Conservation (phyloP, 2,329 filamentous ascomycete species). For the Fusarium sp. region DNA sequence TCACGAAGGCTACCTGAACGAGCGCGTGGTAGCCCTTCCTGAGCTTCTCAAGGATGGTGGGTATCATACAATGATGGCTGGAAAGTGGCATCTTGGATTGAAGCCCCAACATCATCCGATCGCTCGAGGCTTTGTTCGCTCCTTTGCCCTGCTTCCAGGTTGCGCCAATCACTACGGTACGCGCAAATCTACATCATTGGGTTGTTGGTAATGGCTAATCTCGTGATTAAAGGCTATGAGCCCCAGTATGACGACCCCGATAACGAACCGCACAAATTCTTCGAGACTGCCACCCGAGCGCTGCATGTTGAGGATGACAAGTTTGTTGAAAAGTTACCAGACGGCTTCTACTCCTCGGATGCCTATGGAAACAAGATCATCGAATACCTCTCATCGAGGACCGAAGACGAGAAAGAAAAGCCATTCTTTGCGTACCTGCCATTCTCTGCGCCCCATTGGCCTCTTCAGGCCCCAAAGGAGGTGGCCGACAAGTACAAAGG, state of each 20-base stretch:
- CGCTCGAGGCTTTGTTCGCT: neutral
- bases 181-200: neutral
- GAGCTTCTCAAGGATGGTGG: neutral
- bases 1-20: slow-evolving; percentile 72
- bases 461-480: slow-evolving; percentile 66
- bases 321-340: slow-evolving; percentile 55
- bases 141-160: neutral
- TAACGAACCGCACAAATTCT: slow-evolving; percentile 51
- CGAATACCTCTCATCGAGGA: slow-evolving; percentile 62
- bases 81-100: neutral
- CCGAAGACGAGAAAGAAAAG: slow-evolving; percentile 43
- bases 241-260: slow-evolving; percentile 53
- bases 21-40: neutral
- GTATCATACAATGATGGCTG: neutral
- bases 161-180: neutral
- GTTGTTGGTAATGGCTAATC: slow-evolving; percentile 40
- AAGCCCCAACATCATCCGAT: neutral
- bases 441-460: slow-evolving; percentile 73
- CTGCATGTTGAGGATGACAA: slow-evolving; percentile 52
- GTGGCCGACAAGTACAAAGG: slow-evolving; percentile 67
- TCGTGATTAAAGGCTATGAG: slow-evolving; percentile 54
- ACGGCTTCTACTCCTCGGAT: slow-evolving; percentile 65
- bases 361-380: slow-evolving; percentile 64
- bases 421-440: slow-evolving; percentile 71
- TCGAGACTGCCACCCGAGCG: slow-evolving; percentile 41